phyloP scores from a whole-genome alignment of 768 basidiomycete species.

The Rhizopogon sp. region DNA sequence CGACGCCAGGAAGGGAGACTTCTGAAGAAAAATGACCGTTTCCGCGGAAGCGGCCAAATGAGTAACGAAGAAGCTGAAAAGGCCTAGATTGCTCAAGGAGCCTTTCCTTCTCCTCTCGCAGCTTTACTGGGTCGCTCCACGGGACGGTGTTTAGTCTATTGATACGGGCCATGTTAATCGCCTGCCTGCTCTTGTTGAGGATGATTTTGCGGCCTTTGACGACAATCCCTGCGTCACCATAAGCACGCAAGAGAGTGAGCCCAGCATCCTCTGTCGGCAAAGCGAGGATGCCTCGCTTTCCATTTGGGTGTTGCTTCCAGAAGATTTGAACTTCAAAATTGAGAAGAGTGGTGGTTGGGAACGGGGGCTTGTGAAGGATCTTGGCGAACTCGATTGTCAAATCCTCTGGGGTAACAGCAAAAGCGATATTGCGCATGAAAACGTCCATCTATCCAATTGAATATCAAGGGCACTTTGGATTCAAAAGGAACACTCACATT shows the following conservation, averaged over 20 bases:
- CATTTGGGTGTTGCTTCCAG: slow-evolving; percentile 12
- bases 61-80: slow-evolving; percentile 19
- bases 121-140: slow-evolving; percentile 27
- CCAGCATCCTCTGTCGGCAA: slow-evolving; percentile 19
- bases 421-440: slow-evolving; percentile 27
- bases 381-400: slow-evolving; percentile 27
- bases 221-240: slow-evolving; percentile 17
- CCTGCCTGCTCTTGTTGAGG: slow-evolving; percentile 18
- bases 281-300: slow-evolving; percentile 26
- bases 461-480: background rate
- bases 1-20: slow-evolving; percentile 16
- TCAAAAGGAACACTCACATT: slow-evolving; percentile 14
- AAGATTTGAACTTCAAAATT: slow-evolving; percentile 33
- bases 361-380: slow-evolving; percentile 29
- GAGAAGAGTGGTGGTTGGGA: slow-evolving; percentile 17
- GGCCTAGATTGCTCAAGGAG: slow-evolving; percentile 17
- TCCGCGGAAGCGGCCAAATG: slow-evolving; percentile 31
- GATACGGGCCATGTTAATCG: slow-evolving; percentile 19
- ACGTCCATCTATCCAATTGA: slow-evolving; percentile 24
- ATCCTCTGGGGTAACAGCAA: slow-evolving; percentile 25
- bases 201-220: slow-evolving; percentile 19
- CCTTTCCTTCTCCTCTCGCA: slow-evolving; percentile 19
- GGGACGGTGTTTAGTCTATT: slow-evolving; percentile 14
- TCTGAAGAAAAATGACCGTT: slow-evolving; percentile 32
- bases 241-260: slow-evolving; percentile 20